Percentiles rank a stretch among this genome's conserved stretches.
These are phyloP conservation scores for Xylaria bambusicola DNA, from an alignment of 495 filamentous ascomycete genomes.

Conservation along the genomic window DNA sequence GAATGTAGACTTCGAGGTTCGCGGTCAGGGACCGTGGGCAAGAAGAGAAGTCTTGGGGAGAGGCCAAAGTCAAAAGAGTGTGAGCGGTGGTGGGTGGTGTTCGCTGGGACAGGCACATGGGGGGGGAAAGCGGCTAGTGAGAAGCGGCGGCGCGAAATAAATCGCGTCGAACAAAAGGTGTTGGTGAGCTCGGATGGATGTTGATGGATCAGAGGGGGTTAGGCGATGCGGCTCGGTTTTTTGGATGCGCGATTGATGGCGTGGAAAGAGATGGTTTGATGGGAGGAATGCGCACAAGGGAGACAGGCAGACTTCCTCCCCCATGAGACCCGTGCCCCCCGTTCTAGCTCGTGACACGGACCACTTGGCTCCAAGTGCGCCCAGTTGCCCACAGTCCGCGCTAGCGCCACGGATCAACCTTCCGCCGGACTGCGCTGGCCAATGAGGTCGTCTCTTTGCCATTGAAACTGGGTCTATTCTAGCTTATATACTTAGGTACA, in stretches of 20 bases:
- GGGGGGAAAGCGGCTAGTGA: constrained; percentile 24
- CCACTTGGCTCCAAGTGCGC: constrained; percentile 13
- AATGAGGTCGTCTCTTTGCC: not conserved
- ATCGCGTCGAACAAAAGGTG: constrained; percentile 46
- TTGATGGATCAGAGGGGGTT: constrained; percentile 54
- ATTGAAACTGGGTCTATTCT: not conserved
- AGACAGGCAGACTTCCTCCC: constrained; percentile 22
- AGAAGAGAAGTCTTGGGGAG: constrained; percentile 3
- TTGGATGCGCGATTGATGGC: constrained; percentile 52
- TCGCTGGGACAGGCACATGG: constrained; percentile 11
- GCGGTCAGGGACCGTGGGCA: constrained; percentile 27
- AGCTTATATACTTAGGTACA: not conserved
- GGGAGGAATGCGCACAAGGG: constrained; percentile 55
- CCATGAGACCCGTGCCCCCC: constrained; percentile 18
- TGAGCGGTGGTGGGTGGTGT: too few relatives aligned
- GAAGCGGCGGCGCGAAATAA: constrained; percentile 33
- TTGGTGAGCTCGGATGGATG: constrained; percentile 48
- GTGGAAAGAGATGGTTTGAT: constrained; percentile 49
- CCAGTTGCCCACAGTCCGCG: not conserved
- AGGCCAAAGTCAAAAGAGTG: constrained; percentile 19
- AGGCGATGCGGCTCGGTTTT: constrained; percentile 53
- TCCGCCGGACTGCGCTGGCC: constrained; percentile 5
- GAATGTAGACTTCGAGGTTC: constrained; percentile 22
- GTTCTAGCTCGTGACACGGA: constrained; percentile 20
- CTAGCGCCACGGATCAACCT: constrained; percentile 20